These are phyloP conservation scores for Vigna reflexopilosa DNA, from an alignment of 306 rosid species.

Conservation along the genomic window DNA sequence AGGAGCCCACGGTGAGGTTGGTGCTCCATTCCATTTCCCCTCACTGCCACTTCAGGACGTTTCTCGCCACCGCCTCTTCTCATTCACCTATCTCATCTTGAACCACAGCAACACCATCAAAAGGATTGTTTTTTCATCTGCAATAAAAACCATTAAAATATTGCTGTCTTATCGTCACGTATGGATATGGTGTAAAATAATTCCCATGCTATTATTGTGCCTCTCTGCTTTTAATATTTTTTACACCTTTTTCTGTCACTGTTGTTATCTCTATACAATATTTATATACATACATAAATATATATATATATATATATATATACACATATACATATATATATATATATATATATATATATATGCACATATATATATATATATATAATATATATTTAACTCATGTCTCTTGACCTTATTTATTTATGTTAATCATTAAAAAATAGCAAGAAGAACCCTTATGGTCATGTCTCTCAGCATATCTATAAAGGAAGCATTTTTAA, in stretches of 20 bases:
- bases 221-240: neutral
- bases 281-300: too few relatives aligned
- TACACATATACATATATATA: neutral
- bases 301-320: neutral
- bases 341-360: neutral
- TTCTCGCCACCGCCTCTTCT: conserved; percentile 27
- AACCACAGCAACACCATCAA: too few relatives aligned
- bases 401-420: too few relatives aligned
- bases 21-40: conserved; percentile 67
- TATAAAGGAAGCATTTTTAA: neutral
- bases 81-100: too few relatives aligned
- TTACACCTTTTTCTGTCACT: neutral
- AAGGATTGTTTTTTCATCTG: too few relatives aligned
- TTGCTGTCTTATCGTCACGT: too few relatives aligned
- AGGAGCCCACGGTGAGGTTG: conserved; percentile 74
- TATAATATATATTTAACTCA: neutral
- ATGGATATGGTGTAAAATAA: conserved; percentile 8
- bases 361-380: neutral
- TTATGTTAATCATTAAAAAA: too few relatives aligned
- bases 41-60: conserved; percentile 44
- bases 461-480: too few relatives aligned
- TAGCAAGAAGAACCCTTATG: too few relatives aligned
- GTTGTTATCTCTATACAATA: neutral
- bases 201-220: neutral
- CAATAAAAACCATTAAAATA: too few relatives aligned